Conservation (phyloP, 225 moss, liverwort and hornwort genomes). For the Bryum argenteum region DNA sequence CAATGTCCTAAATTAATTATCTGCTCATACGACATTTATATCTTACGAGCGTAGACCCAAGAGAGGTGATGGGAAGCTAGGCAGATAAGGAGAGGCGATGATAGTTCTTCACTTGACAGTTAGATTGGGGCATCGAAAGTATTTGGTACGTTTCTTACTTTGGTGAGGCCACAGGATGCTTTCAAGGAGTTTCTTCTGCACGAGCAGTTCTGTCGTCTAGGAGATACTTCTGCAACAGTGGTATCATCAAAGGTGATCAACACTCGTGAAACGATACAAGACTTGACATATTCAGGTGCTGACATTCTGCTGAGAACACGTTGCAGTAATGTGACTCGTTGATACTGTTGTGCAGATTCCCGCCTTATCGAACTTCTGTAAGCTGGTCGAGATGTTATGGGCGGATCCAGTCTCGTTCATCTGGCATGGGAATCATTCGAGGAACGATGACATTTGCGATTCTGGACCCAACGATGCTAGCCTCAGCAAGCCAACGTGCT, state of each 20-base stretch:
- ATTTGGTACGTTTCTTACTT: constrained; percentile 38
- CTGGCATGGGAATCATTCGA: constrained; percentile 32
- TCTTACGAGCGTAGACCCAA: background rate
- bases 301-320: constrained; percentile 9
- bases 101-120: constrained; percentile 7
- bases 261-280: background rate
- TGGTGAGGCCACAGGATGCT: constrained; percentile 60
- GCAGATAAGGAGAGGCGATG: constrained; percentile 16
- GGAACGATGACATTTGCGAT: constrained; percentile 12
- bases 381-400: constrained; percentile 59
- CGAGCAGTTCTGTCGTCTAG: constrained; percentile 55
- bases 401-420: constrained; percentile 42
- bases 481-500: constrained; percentile 41
- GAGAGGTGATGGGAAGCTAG: background rate
- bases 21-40: background rate
- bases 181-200: constrained; percentile 76
- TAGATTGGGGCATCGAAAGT: constrained; percentile 16
- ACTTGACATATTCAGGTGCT: background rate
- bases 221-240: constrained; percentile 32
- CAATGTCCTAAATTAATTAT: constrained; percentile 13
- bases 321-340: background rate
- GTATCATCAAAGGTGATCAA: constrained; percentile 48
- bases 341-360: constrained; percentile 60
- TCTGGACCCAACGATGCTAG: constrained; percentile 16
- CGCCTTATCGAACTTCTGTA: constrained; percentile 68